Base-by-base conservation (phyloP, 2,329 filamentous ascomycete species). In the Diaporthe sp. region DNA sequence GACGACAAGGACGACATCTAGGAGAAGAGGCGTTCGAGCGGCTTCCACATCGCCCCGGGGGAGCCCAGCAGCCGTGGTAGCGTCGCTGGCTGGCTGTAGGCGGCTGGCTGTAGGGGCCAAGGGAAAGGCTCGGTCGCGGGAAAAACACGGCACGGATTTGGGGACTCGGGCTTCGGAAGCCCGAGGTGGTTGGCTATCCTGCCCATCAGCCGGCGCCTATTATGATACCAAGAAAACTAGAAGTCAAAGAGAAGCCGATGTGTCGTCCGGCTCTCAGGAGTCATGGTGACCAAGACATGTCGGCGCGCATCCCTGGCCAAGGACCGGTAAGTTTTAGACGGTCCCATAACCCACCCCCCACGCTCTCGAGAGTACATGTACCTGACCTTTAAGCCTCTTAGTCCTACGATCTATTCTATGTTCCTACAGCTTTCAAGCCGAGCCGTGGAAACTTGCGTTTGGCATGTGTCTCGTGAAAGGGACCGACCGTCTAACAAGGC, bases 221-320 rank as follows among this genome's bases (percentile, higher is more conserved):
- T 12, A 46, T 15, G 71, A 65, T 73, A 25, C 59, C 58, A 25
- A n/a, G n/a, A 44, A 37, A 70, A 53, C 12, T 7, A 61, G 28
- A 61, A 42, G 58, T 46, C 25, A 19, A 49, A 57, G 68, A 65
- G 39, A 73, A 31, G 75, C 75, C 75, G 75, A 75, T 65, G 73
- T 76, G 75, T 70, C 51, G 68, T 74, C 72, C 69, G 39, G 42
- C 61, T 72, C 69, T 61, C 31, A 46, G 28, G 72, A 57, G 68
- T 72, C 58, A 31, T 59, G 13, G 49, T 22, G 51, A 59, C 37
- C 31, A 53, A 59, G 62, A 77, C 75, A 77, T 59, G 73, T 75
- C 75, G 75, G 75, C 75, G 65, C 65, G 10, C 58, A 73, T 68
- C 44, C 49, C 42, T 51, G 25, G 28, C 67, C 25, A n/a, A 67